These are phyloP conservation scores for Dothistroma septosporum DNA, from an alignment of 2,329 filamentous ascomycete species.

Conservation along the genomic window DNA sequence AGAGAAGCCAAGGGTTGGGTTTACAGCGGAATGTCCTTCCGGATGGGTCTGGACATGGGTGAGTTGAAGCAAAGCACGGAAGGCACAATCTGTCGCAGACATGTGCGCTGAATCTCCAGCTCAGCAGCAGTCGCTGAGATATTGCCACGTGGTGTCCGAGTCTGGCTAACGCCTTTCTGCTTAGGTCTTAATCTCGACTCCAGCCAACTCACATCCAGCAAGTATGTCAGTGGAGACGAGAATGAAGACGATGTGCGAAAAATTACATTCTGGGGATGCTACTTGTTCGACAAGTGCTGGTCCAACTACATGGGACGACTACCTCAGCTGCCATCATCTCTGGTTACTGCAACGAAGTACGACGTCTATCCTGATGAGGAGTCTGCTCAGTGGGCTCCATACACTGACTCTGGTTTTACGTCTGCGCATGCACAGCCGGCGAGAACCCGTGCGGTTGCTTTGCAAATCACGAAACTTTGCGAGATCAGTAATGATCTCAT, in stretches of 20 bases:
- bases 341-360: conserved; percentile 79
- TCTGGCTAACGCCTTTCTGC: no score
- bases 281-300: conserved; percentile 98
- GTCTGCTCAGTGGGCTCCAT: conserved; percentile 77
- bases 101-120: no score
- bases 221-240: conserved; percentile 53
- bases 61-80: no score
- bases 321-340: conserved; percentile 75
- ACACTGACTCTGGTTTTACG: conserved; percentile 77
- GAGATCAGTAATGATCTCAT: conserved; percentile 93
- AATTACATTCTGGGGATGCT: conserved; percentile 97
- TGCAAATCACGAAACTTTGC: conserved; percentile 78
- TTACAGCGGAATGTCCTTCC: conserved; percentile 96
- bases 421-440: conserved; percentile 72
- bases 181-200: conserved; percentile 74
- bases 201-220: conserved; percentile 55
- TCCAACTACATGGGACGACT: conserved; percentile 92
- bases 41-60: conserved; percentile 89
- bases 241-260: conserved; percentile 82
- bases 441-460: conserved; percentile 72
- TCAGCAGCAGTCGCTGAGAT: no score
- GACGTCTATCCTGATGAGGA: conserved; percentile 91
- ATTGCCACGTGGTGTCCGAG: no score
- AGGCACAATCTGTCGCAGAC: no score
- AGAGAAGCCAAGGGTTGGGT: conserved; percentile 96